Evolutionary conservation across 352 stramenopile genomes (phyloP).

Genomic region (Blastocystis sp.): DNA sequence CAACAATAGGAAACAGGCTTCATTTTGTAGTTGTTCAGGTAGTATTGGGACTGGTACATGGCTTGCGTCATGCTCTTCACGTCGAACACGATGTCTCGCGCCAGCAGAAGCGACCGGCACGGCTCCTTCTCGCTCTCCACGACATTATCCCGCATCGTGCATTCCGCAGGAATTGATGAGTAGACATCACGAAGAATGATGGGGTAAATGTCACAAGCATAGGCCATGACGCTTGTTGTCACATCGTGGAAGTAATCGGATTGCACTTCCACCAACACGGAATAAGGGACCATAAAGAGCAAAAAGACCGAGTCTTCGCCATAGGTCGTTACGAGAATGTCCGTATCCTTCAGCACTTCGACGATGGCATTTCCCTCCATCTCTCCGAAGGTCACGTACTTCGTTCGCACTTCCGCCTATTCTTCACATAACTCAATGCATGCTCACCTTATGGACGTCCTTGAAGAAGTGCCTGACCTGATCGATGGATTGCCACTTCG

Average conservation of each 20-base stretch:
- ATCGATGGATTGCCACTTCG: not conserved
- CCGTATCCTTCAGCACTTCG: not conserved
- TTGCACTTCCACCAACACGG: slow-evolving; percentile 44
- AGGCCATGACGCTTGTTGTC: slow-evolving; percentile 41
- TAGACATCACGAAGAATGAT: slow-evolving; percentile 39
- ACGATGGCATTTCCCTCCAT: slow-evolving; percentile 16
- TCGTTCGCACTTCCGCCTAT: not conserved
- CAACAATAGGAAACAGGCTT: slow-evolving; percentile 15
- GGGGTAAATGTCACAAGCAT: slow-evolving; percentile 28
- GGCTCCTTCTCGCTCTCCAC: slow-evolving; percentile 51
- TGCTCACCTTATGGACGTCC: not conserved
- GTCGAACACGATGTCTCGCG: slow-evolving; percentile 24
- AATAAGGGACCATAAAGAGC: slow-evolving; percentile 46
- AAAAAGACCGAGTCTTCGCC: slow-evolving; percentile 38
- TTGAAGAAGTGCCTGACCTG: slow-evolving; percentile 14
- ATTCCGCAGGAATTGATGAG: not conserved
- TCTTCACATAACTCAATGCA: not conserved
- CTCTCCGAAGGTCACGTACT: slow-evolving; percentile 21
- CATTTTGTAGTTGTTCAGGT: slow-evolving; percentile 65
- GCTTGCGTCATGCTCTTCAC: slow-evolving; percentile 54
- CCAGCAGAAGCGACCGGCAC: not conserved
- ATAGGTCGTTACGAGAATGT: slow-evolving; percentile 29
- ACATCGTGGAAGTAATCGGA: slow-evolving; percentile 48
- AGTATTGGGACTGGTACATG: slow-evolving; percentile 27
- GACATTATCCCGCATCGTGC: not conserved